These are phyloP conservation scores for Microglena sp. DNA, from an alignment of 139 green algal genomes.

Conservation along the genomic window DNA sequence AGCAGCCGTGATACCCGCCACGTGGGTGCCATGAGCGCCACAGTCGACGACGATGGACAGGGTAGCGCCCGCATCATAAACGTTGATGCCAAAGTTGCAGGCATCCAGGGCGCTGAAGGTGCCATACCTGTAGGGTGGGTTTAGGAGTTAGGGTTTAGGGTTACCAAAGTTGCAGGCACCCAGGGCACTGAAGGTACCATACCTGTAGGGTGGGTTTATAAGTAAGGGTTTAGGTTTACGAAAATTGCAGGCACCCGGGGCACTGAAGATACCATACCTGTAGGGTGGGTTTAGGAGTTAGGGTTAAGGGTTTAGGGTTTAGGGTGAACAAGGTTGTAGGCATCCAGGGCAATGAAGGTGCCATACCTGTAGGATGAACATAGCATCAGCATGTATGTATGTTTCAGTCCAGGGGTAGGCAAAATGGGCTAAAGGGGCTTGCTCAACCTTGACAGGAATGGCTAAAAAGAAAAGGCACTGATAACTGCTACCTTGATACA, in stretches of 20 bases:
- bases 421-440: too few relatives aligned
- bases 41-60: background rate
- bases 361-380: conserved; percentile 31
- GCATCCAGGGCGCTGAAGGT: conserved; percentile 52
- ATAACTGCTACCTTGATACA: background rate
- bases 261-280: conserved; percentile 41
- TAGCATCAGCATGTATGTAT: background rate
- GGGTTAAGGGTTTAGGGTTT: background rate
- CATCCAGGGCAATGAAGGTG: conserved; percentile 51
- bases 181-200: conserved; percentile 40
- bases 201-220: too few relatives aligned
- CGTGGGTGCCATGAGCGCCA: conserved; percentile 80
- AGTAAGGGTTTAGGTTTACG: conserved; percentile 12
- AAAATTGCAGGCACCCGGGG: conserved; percentile 71
- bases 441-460: too few relatives aligned
- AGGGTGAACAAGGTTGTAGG: conserved; percentile 59
- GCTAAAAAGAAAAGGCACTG: background rate
- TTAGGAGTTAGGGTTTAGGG: conserved; percentile 10
- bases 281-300: too few relatives aligned
- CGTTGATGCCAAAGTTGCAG: conserved; percentile 76
- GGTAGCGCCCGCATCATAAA: conserved; percentile 72
- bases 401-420: too few relatives aligned
- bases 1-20: conserved; percentile 75
- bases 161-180: conserved; percentile 69
- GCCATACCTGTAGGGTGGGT: conserved; percentile 29